Evolutionary conservation across 176 grass and related monocot genomes (phyloP).

Genomic region (Aegilops umbellulata): DNA sequence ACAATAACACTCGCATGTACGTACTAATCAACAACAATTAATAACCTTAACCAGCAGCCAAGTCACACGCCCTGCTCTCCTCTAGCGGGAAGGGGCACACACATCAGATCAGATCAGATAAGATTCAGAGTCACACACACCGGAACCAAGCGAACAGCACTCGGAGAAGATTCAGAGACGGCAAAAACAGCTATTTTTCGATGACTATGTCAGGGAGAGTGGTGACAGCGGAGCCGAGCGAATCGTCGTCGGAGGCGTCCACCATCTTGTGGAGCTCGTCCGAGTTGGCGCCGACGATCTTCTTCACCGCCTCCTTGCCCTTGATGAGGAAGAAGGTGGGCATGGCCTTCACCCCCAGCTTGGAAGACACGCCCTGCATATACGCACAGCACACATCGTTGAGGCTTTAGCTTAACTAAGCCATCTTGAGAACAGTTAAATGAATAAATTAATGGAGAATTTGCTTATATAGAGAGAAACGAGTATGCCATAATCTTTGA

Average conservation of each 20-base stretch:
- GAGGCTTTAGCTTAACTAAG: background rate
- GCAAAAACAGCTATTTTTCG: slow-evolving; percentile 9
- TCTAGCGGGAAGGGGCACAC: background rate
- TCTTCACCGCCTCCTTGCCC: slow-evolving; percentile 49
- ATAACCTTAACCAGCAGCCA: background rate
- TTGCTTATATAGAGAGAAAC: no score
- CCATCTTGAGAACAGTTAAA: background rate
- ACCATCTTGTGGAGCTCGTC: slow-evolving; percentile 74
- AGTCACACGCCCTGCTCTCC: background rate
- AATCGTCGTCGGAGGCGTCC: slow-evolving; percentile 36
- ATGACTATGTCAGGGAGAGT: slow-evolving; percentile 35
- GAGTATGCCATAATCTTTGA: no score
- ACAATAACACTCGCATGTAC: background rate
- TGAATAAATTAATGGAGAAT: no score
- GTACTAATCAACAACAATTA: background rate
- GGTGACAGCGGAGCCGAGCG: background rate
- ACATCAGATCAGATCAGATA: background rate
- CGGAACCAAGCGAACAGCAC: background rate
- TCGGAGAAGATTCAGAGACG: slow-evolving; percentile 8
- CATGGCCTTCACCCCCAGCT: slow-evolving; percentile 90
- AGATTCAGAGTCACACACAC: background rate
- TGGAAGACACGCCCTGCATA: slow-evolving; percentile 66
- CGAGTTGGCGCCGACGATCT: slow-evolving; percentile 72
- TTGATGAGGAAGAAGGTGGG: slow-evolving; percentile 87
- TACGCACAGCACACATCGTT: background rate